Evolutionary conservation across 2,329 filamentous ascomycete genomes (phyloP), one percentile per base, ranked within the genome.

Genomic region (Penicillium sp.): DNA sequence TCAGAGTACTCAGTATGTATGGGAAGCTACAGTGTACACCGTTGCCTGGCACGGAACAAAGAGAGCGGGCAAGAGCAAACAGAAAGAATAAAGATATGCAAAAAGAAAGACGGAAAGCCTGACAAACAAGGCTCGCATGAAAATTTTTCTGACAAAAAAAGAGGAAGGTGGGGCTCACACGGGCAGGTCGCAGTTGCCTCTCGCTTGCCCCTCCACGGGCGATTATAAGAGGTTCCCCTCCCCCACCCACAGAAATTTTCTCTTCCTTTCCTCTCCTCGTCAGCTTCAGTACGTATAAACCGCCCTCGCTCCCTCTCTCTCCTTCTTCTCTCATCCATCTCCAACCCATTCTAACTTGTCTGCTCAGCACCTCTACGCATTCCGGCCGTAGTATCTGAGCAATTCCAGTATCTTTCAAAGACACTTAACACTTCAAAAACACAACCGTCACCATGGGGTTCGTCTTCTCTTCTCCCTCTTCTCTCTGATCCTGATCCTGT

Each of bases 381-480:
- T 64, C 38, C 26, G 66, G 76, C 76, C 75, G 76, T 79, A 75
- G 75, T 77, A 72, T 73, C 76, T 79, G 76, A 77, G 76, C 75
- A 77, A 72, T 58, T 33, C 73, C 73, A 73, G 73, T 74, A 68
- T 73, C 72, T 76, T 75, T 64, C 72, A 73, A 76, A 75, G 73
- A 76, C 42, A 72, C 73, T 77, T 74, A 73, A 74, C 59, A 62
- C 59, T 38, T 43, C 61, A 60, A 61, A 68, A 64, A 74, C 63
- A 74, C 64, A 74, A 76, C 79, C 77, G 72, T 74, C 77, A 83
- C 61, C 75, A 86, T 86, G 83, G 83, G 82, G 83, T 85, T 77
- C 74, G 82, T 52, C n/a, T n/a, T n/a, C n/a, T 48, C 9, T 43
- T 52, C 33, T 49, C 47, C 24, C n/a, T 9, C 26, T 38, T 23